Conservation (phyloP, 805 yeast genomes). For the Millerago galiae region DNA sequence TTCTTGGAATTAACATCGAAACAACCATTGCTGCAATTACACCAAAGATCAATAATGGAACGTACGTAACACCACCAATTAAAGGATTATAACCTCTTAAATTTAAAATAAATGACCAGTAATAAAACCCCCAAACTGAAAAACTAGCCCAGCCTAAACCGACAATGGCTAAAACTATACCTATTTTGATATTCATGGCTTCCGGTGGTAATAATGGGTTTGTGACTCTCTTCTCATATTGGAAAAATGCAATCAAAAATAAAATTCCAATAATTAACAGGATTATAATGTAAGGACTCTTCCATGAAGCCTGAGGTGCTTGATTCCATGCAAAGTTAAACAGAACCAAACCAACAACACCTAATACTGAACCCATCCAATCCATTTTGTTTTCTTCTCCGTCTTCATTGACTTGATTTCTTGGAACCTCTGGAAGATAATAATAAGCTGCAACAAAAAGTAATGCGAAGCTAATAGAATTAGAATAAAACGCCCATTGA, state of each 20-base stretch:
- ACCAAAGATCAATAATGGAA: constrained; percentile 47
- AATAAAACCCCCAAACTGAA: constrained; percentile 67
- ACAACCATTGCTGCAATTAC: constrained; percentile 47
- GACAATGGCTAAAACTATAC: constrained; percentile 43
- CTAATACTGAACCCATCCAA: constrained; percentile 47
- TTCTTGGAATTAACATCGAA: constrained; percentile 38
- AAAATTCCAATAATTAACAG: constrained; percentile 46
- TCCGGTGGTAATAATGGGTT: constrained; percentile 51
- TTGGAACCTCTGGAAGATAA: constrained; percentile 28
- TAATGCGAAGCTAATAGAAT: constrained; percentile 29
- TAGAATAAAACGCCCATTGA: constrained; percentile 45
- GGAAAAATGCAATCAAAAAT: constrained; percentile 38
- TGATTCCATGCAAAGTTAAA: constrained; percentile 71
- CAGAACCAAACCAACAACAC: constrained; percentile 53
- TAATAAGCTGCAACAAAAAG: constrained; percentile 26
- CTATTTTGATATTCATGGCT: constrained; percentile 38
- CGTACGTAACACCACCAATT: constrained; percentile 38
- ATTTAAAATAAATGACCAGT: constrained; percentile 44
- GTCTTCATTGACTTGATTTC: constrained; percentile 8
- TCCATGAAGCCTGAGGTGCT: constrained; percentile 71
- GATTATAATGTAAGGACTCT: constrained; percentile 47
- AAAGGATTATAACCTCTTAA: constrained; percentile 44
- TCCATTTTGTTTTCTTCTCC: constrained; percentile 32
- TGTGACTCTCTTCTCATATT: constrained; percentile 37
- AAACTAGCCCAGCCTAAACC: constrained; percentile 73